Evolutionary conservation across 495 filamentous ascomycete species (phyloP), one percentile per base, ranked within the genome.

Genomic region (Penicillium riverlandense): DNA sequence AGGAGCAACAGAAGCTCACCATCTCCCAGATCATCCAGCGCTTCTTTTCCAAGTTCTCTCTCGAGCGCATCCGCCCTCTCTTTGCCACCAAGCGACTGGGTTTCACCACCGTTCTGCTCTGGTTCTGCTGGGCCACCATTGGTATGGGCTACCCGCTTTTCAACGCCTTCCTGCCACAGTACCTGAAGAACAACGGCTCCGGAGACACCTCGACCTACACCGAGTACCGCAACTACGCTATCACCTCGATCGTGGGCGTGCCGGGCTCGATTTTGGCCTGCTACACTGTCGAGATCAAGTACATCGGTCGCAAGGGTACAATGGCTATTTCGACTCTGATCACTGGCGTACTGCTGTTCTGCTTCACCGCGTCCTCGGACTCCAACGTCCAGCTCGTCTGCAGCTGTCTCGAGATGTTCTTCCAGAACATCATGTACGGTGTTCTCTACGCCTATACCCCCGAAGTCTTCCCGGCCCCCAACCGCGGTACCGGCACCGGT

Each of bases 351-450:
- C 64, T 83, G 30, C 56, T 80, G n/a, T 82, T 78, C 59, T 69
- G 71, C 44, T 82, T 80, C 65, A 82, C 79, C 6, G 50, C 65
- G 6, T 69, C 71, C n/a, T 59, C 58, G 2, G 58, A 72, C 48
- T 50, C 76, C 27, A 60, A 69, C 33, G 62, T 66, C 49, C 71
- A 78, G 45, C 72, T 80, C 14, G 57, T 63, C 35, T 79, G 76
- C 59, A 67, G 57, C 28, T 75, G 69, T 38, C 61, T 78, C 13
- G 74, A 78, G 45, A 70, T 74, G 28, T 76, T 81, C 58, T 79
- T 78, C 69, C 76, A 80, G 59, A 80, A 80, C 52, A 75, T 79
- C 58, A 79, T 79, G 77, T 81, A 80, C 48, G 77, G 77, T 14
- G 77, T 80, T 4, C 60, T 82, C 7, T 81, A 79, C 53, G 74